phyloP scores from a whole-genome alignment of 176 grass and related monocot genomes.

The Bonia amplexicaulis region DNA sequence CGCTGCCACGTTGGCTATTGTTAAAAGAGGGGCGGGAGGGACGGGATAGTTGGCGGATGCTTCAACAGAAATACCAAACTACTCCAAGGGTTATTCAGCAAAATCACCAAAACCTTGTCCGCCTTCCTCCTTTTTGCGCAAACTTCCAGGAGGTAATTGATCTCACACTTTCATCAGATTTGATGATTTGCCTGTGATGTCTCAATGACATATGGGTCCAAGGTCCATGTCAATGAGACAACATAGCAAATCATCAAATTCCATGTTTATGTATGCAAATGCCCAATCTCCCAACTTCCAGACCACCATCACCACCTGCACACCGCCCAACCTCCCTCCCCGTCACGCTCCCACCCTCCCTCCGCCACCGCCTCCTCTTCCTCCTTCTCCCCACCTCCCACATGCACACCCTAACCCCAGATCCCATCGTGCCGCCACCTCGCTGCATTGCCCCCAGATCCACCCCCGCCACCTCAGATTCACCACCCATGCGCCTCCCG shows the following conservation, averaged over 20 bases:
- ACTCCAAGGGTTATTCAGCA: not conserved
- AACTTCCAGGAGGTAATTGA: too few species aligned
- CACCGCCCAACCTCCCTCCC: conserved; percentile 26
- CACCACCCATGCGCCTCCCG: conserved; percentile 36
- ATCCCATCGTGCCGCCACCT: not conserved
- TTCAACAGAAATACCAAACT: not conserved
- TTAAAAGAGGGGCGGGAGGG: too few species aligned
- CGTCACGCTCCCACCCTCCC: conserved; percentile 9
- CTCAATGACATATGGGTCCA: too few species aligned
- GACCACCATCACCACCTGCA: conserved; percentile 15
- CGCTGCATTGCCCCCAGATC: conserved; percentile 41
- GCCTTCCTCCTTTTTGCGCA: conserved; percentile 23
- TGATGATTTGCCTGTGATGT: too few species aligned
- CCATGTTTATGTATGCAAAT: too few species aligned
- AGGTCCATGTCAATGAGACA: too few species aligned
- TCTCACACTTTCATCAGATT: too few species aligned
- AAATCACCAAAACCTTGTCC: conserved; percentile 17
- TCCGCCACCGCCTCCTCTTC: not conserved
- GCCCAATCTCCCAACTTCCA: too few species aligned
- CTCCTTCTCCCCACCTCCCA: conserved; percentile 2
- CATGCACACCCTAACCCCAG: conserved; percentile 24
- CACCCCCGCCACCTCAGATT: conserved; percentile 44
- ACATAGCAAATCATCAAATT: too few species aligned
- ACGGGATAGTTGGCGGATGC: too few species aligned
- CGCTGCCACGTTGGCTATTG: too few species aligned